Base-by-base conservation (phyloP, 306 rosid genomes). In the Ziziphus jujuba region DNA sequence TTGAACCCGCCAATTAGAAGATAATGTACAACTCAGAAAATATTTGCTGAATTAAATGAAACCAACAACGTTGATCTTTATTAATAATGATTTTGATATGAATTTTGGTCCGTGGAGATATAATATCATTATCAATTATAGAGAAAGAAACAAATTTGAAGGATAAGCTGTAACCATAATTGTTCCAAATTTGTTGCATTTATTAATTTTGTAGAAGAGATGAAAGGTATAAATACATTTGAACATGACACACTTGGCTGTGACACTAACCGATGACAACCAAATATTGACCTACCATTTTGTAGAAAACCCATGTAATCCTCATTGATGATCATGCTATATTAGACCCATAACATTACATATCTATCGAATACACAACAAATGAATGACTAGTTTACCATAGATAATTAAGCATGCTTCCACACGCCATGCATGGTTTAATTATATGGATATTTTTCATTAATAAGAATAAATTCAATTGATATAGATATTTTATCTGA, bases 41-140 rank as follows among this genome's bases (percentile, higher is more conserved):
- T 60, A 71, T 84, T 81, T 79, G 66, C 71, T 54, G 81, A 80
- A 82, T 75, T 88, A 67, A 88, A 88, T 82, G 89, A 84, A 59
- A 59, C 66, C 72, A 73, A 35, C 72, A 63, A 73, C 38, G 66
- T 63, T 61, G 66, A 67, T 79, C 63, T 70, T 75, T 64, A 72
- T 71, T 60, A 74, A 61, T 84, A 75, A 79, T 60, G 82, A 71
- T 68, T 77, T 79, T 45, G 75, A 40, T 78, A 75, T 77, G 56
- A 81, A 81, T 67, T 72, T 74, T 64, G 73, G 55, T 67, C 48
- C 50, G 58, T 54, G 67, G 62, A 76, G 21, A 75, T 67, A 72
- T 58, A 49, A 22, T 31, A 83, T 87, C 87, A 47, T 76, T 78
- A 80, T 80, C 80, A 60, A 83, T 44, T 70, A 65, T 72, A 67